Conservation (phyloP, 305 asterid genomes). For the Fraxinus floribunda region DNA sequence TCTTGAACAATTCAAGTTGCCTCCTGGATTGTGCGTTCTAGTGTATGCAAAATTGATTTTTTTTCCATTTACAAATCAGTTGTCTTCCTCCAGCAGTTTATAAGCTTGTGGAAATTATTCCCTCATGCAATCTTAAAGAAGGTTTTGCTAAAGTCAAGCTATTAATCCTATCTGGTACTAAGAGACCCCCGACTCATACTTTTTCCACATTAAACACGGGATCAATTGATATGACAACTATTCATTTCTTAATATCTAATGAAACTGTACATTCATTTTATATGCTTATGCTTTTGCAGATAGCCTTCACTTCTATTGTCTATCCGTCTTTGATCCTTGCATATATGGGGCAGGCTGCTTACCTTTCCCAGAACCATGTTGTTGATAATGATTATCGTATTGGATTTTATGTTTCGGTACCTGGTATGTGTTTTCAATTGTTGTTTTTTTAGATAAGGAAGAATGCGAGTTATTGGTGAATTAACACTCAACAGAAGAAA, state of each 20-base stretch:
- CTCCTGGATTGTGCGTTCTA: background rate
- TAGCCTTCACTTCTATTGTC: slow-evolving; percentile 62
- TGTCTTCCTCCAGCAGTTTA: background rate
- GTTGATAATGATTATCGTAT: slow-evolving; percentile 34
- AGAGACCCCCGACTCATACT: background rate
- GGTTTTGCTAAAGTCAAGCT: background rate
- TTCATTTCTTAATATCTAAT: background rate
- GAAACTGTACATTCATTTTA: background rate
- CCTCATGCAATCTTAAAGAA: background rate
- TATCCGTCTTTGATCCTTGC: slow-evolving; percentile 74
- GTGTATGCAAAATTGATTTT: background rate
- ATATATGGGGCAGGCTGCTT: slow-evolving; percentile 76
- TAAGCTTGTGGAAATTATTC: background rate
- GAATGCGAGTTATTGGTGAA: background rate
- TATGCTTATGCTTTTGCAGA: slow-evolving; percentile 27
- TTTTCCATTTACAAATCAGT: background rate
- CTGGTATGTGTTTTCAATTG: slow-evolving; percentile 38
- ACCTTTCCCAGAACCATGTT: slow-evolving; percentile 56
- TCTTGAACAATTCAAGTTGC: background rate
- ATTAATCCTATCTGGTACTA: background rate
- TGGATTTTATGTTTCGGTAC: slow-evolving; percentile 66
- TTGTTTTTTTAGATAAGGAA: background rate
- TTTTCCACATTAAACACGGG: background rate
- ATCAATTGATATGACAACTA: background rate
- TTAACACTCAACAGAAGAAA: slow-evolving; percentile 7